These are phyloP conservation scores for Pseudevernia furfuracea DNA, from an alignment of 495 filamentous ascomycete genomes.

Conservation along the genomic window DNA sequence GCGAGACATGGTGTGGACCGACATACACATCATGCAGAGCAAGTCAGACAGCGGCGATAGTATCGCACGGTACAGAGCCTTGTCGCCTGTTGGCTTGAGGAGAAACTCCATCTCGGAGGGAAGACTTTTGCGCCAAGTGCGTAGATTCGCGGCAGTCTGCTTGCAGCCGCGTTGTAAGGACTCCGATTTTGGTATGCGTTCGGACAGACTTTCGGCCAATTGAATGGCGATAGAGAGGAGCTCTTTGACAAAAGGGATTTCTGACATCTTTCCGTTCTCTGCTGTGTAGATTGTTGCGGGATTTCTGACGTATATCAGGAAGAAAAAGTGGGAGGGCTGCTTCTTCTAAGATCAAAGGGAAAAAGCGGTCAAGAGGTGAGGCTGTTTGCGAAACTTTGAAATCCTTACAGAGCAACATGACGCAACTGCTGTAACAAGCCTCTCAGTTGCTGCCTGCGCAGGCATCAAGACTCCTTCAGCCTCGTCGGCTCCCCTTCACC, in stretches of 20 bases:
- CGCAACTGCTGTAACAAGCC: neutral
- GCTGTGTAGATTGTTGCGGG: neutral
- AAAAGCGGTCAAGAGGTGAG: neutral
- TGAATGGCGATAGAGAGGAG: neutral
- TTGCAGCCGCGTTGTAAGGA: neutral
- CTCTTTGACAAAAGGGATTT: neutral
- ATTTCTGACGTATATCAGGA: neutral
- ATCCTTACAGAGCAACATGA: neutral
- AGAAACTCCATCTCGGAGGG: neutral
- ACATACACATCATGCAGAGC: constrained; percentile 3
- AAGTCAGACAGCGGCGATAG: neutral
- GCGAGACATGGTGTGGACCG: neutral
- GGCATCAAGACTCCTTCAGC: constrained; percentile 1
- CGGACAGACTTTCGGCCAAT: neutral
- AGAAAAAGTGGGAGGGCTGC: neutral
- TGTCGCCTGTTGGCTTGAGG: neutral
- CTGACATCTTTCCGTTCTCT: neutral
- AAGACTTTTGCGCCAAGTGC: neutral
- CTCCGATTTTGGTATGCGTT: neutral
- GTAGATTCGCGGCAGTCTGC: neutral
- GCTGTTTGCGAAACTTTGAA: neutral
- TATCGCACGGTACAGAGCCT: neutral
- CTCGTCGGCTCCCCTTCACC: neutral
- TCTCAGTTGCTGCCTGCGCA: neutral
- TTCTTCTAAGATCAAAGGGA: neutral